Percentiles rank a stretch among this genome's conserved stretches.
These are phyloP conservation scores for Oldenlandia corymbosa DNA, from an alignment of 257 asterid species.

Conservation along the genomic window DNA sequence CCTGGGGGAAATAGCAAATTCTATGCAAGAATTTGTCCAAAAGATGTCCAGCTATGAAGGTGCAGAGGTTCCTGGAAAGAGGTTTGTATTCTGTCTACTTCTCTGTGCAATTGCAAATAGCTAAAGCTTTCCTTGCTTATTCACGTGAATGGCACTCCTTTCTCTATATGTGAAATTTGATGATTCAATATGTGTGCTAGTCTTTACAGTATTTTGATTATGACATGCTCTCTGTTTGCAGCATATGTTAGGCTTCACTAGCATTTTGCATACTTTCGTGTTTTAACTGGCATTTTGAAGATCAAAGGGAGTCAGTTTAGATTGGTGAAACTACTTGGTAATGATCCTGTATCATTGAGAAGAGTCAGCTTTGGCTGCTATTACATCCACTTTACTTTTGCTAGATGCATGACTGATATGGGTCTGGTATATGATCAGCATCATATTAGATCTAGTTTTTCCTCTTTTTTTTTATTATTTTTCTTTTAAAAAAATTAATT, in stretches of 20 bases:
- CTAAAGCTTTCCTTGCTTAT: neutral
- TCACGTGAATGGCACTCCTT: neutral
- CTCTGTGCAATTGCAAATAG: neutral
- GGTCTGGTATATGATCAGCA: neutral
- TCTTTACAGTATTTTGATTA: neutral
- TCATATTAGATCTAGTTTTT: neutral
- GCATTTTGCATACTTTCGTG: neutral
- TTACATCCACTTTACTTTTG: neutral
- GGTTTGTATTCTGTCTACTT: constrained; percentile 31
- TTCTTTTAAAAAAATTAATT: neutral
- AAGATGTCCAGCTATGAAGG: constrained; percentile 77
- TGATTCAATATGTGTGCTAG: neutral
- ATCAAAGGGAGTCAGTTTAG: neutral
- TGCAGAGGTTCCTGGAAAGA: constrained; percentile 78
- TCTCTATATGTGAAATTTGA: neutral
- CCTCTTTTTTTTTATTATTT: neutral
- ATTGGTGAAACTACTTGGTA: neutral
- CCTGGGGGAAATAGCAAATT: constrained; percentile 75
- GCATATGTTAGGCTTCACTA: neutral
- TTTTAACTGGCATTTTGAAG: neutral
- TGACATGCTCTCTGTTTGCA: neutral
- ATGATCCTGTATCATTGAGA: neutral
- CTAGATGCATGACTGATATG: neutral
- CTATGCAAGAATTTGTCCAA: constrained; percentile 76
- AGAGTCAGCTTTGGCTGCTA: neutral